Base-by-base conservation (phyloP, 352 stramenopile genomes). In the Peronosclerospora sorghi region DNA sequence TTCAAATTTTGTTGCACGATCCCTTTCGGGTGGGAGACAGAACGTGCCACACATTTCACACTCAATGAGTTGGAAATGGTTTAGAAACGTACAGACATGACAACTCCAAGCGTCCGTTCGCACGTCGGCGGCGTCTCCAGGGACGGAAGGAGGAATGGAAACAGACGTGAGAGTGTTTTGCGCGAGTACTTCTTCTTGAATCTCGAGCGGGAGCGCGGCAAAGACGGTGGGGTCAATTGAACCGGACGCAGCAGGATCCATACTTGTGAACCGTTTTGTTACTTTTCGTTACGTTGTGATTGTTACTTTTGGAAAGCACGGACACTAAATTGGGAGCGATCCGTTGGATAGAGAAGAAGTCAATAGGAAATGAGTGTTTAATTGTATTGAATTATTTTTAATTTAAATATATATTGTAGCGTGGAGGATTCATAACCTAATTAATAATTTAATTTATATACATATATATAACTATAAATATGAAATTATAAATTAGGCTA, bases 41-140 rank as follows among this genome's bases (percentile, higher is more conserved):
- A 62, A 37, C 1, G 64, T 66, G 14, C 85, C 75, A 32, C 75
- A 88, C 41, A 91, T 79, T 51, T 91, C 75, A 40, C 73, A 87
- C 41, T 77, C 65, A 0, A 41, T 28, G 17, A 90, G 45, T 43
- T 85, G 43, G 2, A 70, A 63, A 26, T 92, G 80, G 52, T 92
- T 92, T 3, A 63, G 56, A 43, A 90, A 92, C 21, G 80, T 88
- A 37, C 80, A 92, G 48, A 83, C 74, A 35, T 62, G 62, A 35
- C 80, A 92, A 10, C 41, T 58, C 80, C 80, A 92, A 14, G 52
- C 28, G 3, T 18, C 14, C 8, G 38, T 23, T 23, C 41, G 21
- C 10, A 12, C 39, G 35, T 55, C 28, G 4, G 27, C 10, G 12
- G 19, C 13, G 8, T 48, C 29, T 18, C 42, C 15, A 32, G 56